These are phyloP conservation scores for Aspergillus alliaceus DNA, from an alignment of 2,329 filamentous ascomycete genomes.

Conservation along the genomic window DNA sequence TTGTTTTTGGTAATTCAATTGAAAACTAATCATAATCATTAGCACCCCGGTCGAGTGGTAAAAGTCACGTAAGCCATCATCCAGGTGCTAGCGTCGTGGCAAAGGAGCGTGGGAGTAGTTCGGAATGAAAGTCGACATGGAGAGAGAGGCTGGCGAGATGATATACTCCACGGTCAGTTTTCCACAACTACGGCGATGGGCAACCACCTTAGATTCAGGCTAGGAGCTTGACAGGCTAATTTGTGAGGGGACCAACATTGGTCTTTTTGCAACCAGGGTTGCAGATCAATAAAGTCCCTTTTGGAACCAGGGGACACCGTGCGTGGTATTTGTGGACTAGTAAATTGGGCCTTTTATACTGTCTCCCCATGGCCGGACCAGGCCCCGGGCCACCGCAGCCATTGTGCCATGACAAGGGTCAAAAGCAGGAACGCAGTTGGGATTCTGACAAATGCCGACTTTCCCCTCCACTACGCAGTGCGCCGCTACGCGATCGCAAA, in stretches of 20 bases:
- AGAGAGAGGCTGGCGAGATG: slow-evolving; percentile 2
- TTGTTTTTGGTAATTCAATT: background rate
- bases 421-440: background rate
- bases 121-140: slow-evolving; percentile 1
- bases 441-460: slow-evolving; percentile 6
- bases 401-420: background rate
- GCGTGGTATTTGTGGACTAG: background rate
- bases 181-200: background rate
- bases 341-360: background rate
- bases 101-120: background rate
- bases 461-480: slow-evolving; percentile 5
- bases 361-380: background rate
- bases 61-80: slow-evolving; percentile 11
- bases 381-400: background rate
- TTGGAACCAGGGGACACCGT: background rate
- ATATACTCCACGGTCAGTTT: slow-evolving; percentile 5
- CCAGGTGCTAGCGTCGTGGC: background rate
- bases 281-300: background rate
- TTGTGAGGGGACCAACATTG: background rate
- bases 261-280: slow-evolving; percentile 1
- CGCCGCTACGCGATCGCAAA: slow-evolving; percentile 17
- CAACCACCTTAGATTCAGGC: background rate
- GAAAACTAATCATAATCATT: slow-evolving; percentile 7
- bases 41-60: slow-evolving; percentile 5
- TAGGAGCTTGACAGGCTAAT: slow-evolving; percentile 1